These are phyloP conservation scores for Nakazawaea siamensis DNA, from an alignment of 805 yeast species.

Conservation along the genomic window DNA sequence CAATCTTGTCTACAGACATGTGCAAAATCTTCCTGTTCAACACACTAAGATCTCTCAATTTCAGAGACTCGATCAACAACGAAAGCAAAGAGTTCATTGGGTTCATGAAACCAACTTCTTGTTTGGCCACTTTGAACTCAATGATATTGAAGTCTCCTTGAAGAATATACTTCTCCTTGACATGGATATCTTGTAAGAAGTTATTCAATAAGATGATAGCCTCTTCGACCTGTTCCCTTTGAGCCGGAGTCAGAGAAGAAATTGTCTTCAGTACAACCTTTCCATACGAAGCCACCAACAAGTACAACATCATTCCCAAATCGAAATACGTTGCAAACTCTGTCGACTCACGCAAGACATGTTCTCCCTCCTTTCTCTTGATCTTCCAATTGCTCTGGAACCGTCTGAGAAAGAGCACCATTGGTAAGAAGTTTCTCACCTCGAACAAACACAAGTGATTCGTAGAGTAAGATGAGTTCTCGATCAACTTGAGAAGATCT, in stretches of 20 bases:
- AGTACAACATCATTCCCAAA: constrained; percentile 18
- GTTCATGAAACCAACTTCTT: constrained; percentile 47
- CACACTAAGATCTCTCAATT: constrained; percentile 17
- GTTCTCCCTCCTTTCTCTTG: constrained; percentile 56
- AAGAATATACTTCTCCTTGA: constrained; percentile 20
- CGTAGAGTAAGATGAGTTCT: constrained; percentile 7
- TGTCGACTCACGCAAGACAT: constrained; percentile 50
- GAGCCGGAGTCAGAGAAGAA: constrained; percentile 11
- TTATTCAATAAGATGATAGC: constrained; percentile 29
- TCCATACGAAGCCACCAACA: constrained; percentile 18
- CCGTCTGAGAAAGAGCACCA: constrained; percentile 38
- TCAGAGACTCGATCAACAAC: constrained; percentile 27
- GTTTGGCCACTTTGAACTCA: constrained; percentile 29
- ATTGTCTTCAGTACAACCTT: constrained; percentile 13
- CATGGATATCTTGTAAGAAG: constrained; percentile 21
- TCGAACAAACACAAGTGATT: constrained; percentile 19
- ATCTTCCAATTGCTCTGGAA: constrained; percentile 55
- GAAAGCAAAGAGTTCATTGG: constrained; percentile 55
- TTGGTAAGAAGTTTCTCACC: constrained; percentile 29
- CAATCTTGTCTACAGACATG: constrained; percentile 8
- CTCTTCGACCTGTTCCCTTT: constrained; percentile 14
- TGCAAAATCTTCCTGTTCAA: constrained; percentile 12
- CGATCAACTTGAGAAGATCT: constrained; percentile 8
- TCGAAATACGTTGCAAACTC: constrained; percentile 43
- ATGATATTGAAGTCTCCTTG: constrained; percentile 18